phyloP scores from a whole-genome alignment of 2,329 filamentous ascomycete species.

The Aspergillus sp. region DNA sequence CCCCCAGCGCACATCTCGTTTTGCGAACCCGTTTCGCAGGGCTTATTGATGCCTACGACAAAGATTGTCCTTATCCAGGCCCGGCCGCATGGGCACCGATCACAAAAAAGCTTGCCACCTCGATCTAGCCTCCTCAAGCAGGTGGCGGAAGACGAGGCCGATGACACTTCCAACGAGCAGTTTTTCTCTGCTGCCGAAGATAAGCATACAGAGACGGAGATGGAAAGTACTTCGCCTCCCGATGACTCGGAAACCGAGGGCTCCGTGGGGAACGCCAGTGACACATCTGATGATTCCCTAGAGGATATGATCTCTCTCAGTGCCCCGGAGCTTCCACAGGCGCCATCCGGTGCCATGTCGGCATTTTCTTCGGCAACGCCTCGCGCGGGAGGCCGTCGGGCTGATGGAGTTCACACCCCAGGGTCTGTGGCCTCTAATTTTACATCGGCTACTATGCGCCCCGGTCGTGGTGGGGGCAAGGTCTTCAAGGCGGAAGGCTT shows the following conservation, averaged over 20 bases:
- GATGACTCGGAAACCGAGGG: slow-evolving; percentile 59
- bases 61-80: slow-evolving; percentile 72
- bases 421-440: slow-evolving; percentile 87
- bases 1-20: slow-evolving; percentile 83
- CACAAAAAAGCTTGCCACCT: slow-evolving; percentile 41
- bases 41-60: slow-evolving; percentile 69
- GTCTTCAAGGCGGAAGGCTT: slow-evolving; percentile 81
- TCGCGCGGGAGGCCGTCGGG: slow-evolving; percentile 64
- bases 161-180: slow-evolving; percentile 82
- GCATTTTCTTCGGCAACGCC: slow-evolving; percentile 78
- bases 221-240: slow-evolving; percentile 50
- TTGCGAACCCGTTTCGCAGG: slow-evolving; percentile 93
- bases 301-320: slow-evolving; percentile 91
- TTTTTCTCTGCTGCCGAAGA: slow-evolving; percentile 93
- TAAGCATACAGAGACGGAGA: slow-evolving; percentile 46
- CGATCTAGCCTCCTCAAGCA: slow-evolving; percentile 55
- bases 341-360: slow-evolving; percentile 72
- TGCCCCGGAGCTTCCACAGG: slow-evolving; percentile 71
- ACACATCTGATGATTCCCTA: slow-evolving; percentile 83
- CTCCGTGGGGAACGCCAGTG: slow-evolving; percentile 54
- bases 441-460: slow-evolving; percentile 75
- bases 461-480: slow-evolving; percentile 66
- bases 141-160: slow-evolving; percentile 57
- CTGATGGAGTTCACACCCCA: slow-evolving; percentile 73
- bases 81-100: slow-evolving; percentile 36